Conservation (phyloP, 805 yeast species). For the Yarrowia bubula region DNA sequence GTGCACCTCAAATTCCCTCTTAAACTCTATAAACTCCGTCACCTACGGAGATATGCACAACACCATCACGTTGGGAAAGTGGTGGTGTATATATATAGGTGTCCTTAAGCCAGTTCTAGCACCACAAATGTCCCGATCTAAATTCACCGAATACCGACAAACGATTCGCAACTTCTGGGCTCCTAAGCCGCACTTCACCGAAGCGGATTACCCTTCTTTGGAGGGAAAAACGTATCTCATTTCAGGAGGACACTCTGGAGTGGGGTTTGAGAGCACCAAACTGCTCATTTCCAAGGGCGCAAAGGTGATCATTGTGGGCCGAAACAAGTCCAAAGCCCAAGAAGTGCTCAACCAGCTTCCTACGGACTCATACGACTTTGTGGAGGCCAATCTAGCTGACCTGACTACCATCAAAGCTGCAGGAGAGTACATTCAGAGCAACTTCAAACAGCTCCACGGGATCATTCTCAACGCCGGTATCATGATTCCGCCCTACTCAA, state of each 20-base stretch:
- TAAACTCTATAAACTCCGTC: too few relatives aligned
- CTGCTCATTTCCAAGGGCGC: slow-evolving; percentile 40
- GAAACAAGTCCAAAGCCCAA: slow-evolving; percentile 41
- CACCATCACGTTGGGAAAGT: too few relatives aligned
- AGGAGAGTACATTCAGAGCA: background rate
- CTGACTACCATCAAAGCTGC: slow-evolving; percentile 34
- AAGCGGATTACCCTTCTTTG: slow-evolving; percentile 40
- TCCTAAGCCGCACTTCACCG: slow-evolving; percentile 31
- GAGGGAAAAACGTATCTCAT: slow-evolving; percentile 39
- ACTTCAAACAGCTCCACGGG: background rate
- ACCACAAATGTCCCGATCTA: background rate
- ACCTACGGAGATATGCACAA: too few relatives aligned
- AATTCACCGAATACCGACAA: slow-evolving; percentile 11
- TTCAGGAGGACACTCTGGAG: slow-evolving; percentile 43
- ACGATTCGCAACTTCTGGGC: background rate
- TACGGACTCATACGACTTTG: slow-evolving; percentile 32
- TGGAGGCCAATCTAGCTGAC: slow-evolving; percentile 39
- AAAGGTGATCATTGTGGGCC: slow-evolving; percentile 42
- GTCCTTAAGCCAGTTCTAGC: too few relatives aligned
- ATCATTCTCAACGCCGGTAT: slow-evolving; percentile 49
- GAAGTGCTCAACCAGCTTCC: slow-evolving; percentile 37
- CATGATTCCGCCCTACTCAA: slow-evolving; percentile 42
- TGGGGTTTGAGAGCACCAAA: slow-evolving; percentile 41
- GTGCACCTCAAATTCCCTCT: too few relatives aligned
- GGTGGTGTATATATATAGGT: too few relatives aligned